A percentile compares a stretch with the other conserved stretches of the same genome.
These are phyloP conservation scores for Abrus pulchellus DNA, from an alignment of 306 rosid genomes.

Conservation along the genomic window DNA sequence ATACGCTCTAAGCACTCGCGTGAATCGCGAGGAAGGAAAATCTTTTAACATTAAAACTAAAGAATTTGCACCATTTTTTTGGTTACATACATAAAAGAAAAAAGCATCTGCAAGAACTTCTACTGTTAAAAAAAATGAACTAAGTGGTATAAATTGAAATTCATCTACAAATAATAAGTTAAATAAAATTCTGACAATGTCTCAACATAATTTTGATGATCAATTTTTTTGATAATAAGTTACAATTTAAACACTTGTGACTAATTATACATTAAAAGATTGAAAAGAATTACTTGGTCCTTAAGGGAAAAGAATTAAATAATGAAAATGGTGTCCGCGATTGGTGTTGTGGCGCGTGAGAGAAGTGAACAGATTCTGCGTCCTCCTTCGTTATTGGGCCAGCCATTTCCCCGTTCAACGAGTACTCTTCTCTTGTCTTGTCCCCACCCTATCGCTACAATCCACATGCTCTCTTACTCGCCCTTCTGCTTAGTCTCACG, in stretches of 20 bases:
- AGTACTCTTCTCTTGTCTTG: background rate
- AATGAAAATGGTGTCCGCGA: background rate
- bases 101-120: no score
- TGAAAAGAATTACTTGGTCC: background rate
- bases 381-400: background rate
- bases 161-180: background rate
- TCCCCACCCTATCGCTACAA: conserved; percentile 12
- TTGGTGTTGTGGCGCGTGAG: conserved; percentile 23
- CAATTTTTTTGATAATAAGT: no score
- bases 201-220: background rate
- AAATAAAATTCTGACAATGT: background rate
- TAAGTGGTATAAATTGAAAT: background rate
- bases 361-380: background rate
- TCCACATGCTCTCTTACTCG: conserved; percentile 4
- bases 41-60: background rate
- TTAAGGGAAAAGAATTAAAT: background rate
- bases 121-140: no score
- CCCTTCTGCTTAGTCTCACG: background rate
- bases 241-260: background rate
- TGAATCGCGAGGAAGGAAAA: conserved; percentile 11
- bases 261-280: background rate
- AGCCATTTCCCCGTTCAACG: conserved; percentile 37
- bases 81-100: no score
- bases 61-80: no score
- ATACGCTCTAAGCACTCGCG: background rate